Evolutionary conservation across 495 filamentous ascomycete species (phyloP), one percentile per base, ranked within the genome.

Genomic region (Hyaloscypha variabilis): DNA sequence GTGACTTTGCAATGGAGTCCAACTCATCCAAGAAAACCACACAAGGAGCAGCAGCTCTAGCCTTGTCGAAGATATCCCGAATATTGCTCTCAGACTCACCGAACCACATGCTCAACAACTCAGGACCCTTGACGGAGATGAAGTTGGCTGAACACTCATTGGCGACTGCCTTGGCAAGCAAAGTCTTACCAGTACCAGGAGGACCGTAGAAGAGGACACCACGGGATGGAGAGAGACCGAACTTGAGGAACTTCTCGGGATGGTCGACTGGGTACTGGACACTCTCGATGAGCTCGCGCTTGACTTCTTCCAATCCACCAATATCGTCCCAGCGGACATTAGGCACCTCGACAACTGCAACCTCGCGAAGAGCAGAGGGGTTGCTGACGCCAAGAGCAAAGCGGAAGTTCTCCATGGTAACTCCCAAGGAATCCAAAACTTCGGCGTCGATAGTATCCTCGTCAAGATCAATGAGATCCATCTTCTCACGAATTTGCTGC

Each of bases 401-500:
- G 66, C 94, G 90, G 92, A 99, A 99, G 87, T 99, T 98, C 75
- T 99, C 95, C 92, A 97, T 97, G 64, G 95, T 99, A 60, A 99
- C 95, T 77, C 95, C 95, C 51, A 99, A 88, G 30, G 95, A 97
- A 79, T 99, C 96, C 57, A 99, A 85, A 46, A 99, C 96, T 80
- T 99, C 95, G 58, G 95, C 96, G 74, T 99, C 95, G 65, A 99
- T 98, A 56, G 95, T 99, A 71, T 99, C 95, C 78, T 99, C 95
- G 70, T 99, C 96, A 49, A 99, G 87, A 78, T 99, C 95, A 69
- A 99, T 99, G 68, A 99, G 88, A 76, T 99, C 95, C 95, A 99
- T 99, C 90, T 99, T 99, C 83, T 99, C 95, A 81, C 95, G 93
- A 76, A 99, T 99, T 81, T 98, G 96, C 79, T 99, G 96, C 95